These are phyloP conservation scores for Botrytis paeoniae DNA, from an alignment of 2,329 filamentous ascomycete species.

Conservation along the genomic window DNA sequence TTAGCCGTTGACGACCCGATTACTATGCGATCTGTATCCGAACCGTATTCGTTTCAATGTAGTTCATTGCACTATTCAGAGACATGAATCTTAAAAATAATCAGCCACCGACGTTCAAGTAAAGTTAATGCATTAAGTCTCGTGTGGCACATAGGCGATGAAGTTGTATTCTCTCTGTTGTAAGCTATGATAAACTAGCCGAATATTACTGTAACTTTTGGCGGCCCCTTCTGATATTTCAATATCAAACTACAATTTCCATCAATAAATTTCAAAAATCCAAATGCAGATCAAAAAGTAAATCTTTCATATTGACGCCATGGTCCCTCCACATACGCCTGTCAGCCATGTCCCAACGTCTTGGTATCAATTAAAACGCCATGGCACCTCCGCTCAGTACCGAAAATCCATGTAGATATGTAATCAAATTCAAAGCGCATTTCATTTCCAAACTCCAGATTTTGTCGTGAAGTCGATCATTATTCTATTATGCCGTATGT, in stretches of 20 bases:
- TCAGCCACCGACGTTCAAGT: background rate
- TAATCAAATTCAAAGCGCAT: conserved; percentile 4
- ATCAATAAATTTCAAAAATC: background rate
- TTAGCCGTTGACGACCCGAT: background rate
- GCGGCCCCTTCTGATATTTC: no score
- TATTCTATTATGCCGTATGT: background rate
- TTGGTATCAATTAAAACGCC: conserved; percentile 26
- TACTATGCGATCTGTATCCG: conserved; percentile 1
- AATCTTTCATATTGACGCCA: conserved; percentile 19
- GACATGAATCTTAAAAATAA: background rate
- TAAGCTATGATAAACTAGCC: background rate
- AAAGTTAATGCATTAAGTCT: background rate
- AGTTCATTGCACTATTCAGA: background rate
- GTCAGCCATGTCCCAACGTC: conserved; percentile 31
- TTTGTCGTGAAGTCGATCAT: background rate
- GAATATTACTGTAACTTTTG: background rate
- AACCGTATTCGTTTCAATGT: background rate
- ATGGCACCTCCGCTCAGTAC: conserved; percentile 26
- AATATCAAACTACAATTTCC: background rate
- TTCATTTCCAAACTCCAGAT: background rate
- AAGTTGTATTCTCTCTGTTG: background rate
- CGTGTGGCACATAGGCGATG: background rate
- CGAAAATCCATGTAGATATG: conserved; percentile 2
- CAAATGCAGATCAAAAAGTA: background rate
- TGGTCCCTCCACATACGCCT: conserved; percentile 24